Conservation (phyloP, 148 eudicot genomes). For the Hydrangea macrophylla region DNA sequence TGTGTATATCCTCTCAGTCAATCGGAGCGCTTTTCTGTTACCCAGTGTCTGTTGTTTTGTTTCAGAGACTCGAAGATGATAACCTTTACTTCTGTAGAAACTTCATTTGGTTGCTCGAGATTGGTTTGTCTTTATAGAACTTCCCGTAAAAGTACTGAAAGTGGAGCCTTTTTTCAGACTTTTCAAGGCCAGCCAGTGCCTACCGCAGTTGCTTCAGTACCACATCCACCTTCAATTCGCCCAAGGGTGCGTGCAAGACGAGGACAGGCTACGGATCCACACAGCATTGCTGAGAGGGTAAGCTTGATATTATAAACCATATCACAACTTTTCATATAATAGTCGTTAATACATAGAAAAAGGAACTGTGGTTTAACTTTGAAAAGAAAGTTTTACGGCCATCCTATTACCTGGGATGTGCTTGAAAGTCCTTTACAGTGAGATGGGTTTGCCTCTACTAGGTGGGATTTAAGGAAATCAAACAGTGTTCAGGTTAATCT, state of each 20-base stretch:
- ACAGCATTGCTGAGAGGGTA: constrained; percentile 79
- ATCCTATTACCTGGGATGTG: not conserved
- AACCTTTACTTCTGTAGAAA: not conserved
- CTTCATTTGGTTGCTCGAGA: constrained; percentile 13
- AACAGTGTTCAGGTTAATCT: not conserved
- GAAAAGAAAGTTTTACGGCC: not conserved
- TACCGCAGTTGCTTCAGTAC: constrained; percentile 38
- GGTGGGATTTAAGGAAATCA: no score
- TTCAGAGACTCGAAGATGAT: not conserved
- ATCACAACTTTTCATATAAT: not conserved
- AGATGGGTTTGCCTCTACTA: no score
- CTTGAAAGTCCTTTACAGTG: not conserved
- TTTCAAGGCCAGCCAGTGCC: constrained; percentile 66
- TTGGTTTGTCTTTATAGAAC: not conserved
- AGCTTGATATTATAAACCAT: constrained; percentile 12
- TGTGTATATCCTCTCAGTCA: not conserved
- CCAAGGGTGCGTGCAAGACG: constrained; percentile 72
- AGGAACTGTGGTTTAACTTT: not conserved
- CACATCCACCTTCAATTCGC: constrained; percentile 62
- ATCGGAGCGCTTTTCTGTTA: not conserved
- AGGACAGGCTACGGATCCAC: constrained; percentile 81
- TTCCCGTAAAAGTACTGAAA: no score
- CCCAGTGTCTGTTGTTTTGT: not conserved
- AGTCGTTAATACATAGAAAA: not conserved
- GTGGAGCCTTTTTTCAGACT: constrained; percentile 26